Percentiles rank a stretch among this genome's conserved stretches.
Evolutionary conservation across 176 grass and related monocot species (phyloP).

Genomic region (Miscanthus lutarioriparius): DNA sequence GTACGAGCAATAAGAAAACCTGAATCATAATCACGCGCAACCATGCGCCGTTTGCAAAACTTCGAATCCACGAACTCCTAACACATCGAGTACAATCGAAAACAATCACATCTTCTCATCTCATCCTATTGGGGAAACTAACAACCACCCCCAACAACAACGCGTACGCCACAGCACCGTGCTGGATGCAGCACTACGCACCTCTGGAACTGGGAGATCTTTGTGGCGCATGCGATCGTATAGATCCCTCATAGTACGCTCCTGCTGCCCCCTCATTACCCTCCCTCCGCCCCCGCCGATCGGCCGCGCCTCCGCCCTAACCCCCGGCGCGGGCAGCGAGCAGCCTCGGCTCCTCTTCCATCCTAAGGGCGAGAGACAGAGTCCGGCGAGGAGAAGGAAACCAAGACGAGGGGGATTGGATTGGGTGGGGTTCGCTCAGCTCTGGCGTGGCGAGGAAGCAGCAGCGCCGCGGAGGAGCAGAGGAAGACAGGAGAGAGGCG

Average conservation of each 20-base stretch:
- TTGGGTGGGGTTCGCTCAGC: not conserved
- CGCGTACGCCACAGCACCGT: not conserved
- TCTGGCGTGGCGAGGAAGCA: constrained; percentile 46
- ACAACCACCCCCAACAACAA: constrained; percentile 7
- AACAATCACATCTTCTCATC: not conserved
- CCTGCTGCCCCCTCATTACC: constrained; percentile 48
- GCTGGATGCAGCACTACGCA: constrained; percentile 11
- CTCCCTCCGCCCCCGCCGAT: constrained; percentile 33
- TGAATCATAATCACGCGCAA: not conserved
- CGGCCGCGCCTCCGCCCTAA: constrained; percentile 31
- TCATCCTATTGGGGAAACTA: not conserved
- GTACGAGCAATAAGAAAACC: not conserved
- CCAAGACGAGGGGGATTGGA: not conserved
- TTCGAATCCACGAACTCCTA: not conserved
- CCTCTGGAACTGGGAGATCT: constrained; percentile 37
- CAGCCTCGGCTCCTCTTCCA: constrained; percentile 27
- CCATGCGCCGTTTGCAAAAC: not conserved
- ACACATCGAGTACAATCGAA: not conserved
- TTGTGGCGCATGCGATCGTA: constrained; percentile 48
- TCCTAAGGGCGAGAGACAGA: not conserved
- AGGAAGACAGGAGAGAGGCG: not conserved
- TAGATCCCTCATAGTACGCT: constrained; percentile 56
- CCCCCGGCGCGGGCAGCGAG: constrained; percentile 15
- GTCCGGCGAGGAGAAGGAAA: not conserved
- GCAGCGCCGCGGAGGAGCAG: not conserved